Conservation (phyloP, 352 stramenopile species). For the Phytopythium chamaehyphon region DNA sequence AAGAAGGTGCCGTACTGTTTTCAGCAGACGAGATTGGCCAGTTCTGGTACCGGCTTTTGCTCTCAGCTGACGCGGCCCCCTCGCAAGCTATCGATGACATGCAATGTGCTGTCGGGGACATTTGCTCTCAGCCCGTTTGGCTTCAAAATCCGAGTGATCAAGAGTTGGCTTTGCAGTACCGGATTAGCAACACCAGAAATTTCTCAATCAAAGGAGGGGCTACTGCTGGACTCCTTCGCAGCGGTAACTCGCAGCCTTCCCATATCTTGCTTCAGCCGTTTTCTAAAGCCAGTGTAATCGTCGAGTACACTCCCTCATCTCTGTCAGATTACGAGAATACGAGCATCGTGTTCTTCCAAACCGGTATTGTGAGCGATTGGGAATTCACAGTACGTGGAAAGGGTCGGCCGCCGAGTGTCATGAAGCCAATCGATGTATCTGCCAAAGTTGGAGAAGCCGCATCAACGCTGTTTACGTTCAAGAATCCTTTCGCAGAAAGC, state of each 20-base stretch:
- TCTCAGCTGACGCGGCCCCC: conserved; percentile 56
- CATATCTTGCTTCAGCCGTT: conserved; percentile 63
- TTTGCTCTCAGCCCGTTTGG: conserved; percentile 64
- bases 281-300: conserved; percentile 46
- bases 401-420: conserved; percentile 84
- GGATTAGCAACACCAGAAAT: conserved; percentile 80
- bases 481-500: conserved; percentile 88
- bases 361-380: conserved; percentile 85
- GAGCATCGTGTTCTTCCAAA: conserved; percentile 69
- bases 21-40: conserved; percentile 88
- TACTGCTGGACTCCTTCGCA: no score
- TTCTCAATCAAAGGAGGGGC: conserved; percentile 72
- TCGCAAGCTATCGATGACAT: conserved; percentile 68
- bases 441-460: conserved; percentile 76
- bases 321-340: conserved; percentile 75
- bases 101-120: conserved; percentile 78
- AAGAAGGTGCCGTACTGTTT: conserved; percentile 87
- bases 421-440: conserved; percentile 74
- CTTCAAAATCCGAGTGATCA: conserved; percentile 89
- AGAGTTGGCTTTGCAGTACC: conserved; percentile 68
- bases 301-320: conserved; percentile 90
- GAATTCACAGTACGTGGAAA: conserved; percentile 78
- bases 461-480: conserved; percentile 89
- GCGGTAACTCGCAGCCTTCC: no score
- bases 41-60: conserved; percentile 91